Base-by-base conservation (phyloP, 2,329 filamentous ascomycete genomes). In the Coleophoma cylindrospora region DNA sequence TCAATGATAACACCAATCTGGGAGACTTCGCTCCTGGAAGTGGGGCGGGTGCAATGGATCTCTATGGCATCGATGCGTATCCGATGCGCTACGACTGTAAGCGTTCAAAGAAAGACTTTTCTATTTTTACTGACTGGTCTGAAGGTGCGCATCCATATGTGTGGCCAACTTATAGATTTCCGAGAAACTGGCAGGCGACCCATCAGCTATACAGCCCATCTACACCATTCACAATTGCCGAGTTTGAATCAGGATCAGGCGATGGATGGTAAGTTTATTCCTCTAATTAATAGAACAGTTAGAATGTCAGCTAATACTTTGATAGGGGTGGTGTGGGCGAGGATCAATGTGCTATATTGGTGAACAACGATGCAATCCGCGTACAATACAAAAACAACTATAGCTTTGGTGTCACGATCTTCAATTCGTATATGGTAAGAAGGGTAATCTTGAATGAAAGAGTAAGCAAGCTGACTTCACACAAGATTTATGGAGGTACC, bases 351-450 rank as follows among this genome's bases (percentile, higher is more conserved):
- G 72, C 76, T 2, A 69, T 72, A 4, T 72, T 90, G 4, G 69
- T 87, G 6, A 85, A 85, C 54, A 71, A 83, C 12, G 84, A 89
- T 56, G 89, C 88, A 53, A 81, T 85, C 7, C 52, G 86, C 12
- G 81, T 91, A 0, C 87, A 89, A 61, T 87, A 89, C 66, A 91
- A 90, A 73, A 87, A 89, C 55, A 74, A 81, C 48, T 77, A 82
- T 37, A 78, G 78, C 36, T 80, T 82, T 17, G 82, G 81, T 0
- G 75, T 84, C 2, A 81, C 78, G 0, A 79, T 91, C 10, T 71
- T 88, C 50, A 90, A 84, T 57, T 61, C 88, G 1, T 90, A 89
- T 65, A 90, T 90, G 87, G 19, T 44, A 27, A 22, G 27, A 14
- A 9, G 27, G 22, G 9, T n/a, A 22, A 27, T n/a, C 32, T 14